phyloP scores from a whole-genome alignment of 257 asterid species.

The Fraxinus excelsior region DNA sequence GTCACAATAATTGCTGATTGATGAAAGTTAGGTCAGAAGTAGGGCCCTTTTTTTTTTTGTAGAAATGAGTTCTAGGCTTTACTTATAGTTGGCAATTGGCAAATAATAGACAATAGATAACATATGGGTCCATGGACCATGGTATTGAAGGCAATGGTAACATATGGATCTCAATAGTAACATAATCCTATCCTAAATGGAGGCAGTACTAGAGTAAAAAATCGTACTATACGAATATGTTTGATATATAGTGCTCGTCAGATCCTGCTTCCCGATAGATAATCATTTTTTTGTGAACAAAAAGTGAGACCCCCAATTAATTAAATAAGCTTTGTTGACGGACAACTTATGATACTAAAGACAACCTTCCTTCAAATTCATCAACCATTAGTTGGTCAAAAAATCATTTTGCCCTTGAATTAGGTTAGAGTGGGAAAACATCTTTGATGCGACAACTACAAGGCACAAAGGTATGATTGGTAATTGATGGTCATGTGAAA shows the following conservation, averaged over 20 bases:
- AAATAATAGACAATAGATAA: not conserved
- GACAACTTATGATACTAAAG: too few relatives aligned
- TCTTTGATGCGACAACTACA: too few relatives aligned
- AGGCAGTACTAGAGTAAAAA: not conserved
- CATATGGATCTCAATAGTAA: not conserved
- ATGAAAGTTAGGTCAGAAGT: slow-evolving; percentile 13
- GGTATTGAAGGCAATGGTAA: not conserved
- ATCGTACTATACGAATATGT: not conserved
- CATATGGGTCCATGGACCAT: not conserved
- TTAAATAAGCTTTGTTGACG: too few relatives aligned
- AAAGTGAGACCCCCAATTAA: too few relatives aligned
- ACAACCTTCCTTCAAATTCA: too few relatives aligned
- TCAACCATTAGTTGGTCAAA: too few relatives aligned
- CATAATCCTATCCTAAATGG: not conserved
- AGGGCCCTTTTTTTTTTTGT: slow-evolving; percentile 24
- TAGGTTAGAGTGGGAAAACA: too few relatives aligned
- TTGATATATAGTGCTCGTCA: not conserved
- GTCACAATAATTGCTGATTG: slow-evolving; percentile 19
- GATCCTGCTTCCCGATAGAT: too few relatives aligned
- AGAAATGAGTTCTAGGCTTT: not conserved
- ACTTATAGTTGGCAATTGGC: not conserved
- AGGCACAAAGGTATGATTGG: too few relatives aligned
- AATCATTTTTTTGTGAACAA: too few relatives aligned
- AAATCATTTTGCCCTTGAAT: too few relatives aligned
- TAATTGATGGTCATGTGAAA: too few relatives aligned